A percentile compares a stretch with the other conserved stretches of the same genome.
These are phyloP conservation scores for Scenedesmus sp. DNA, from an alignment of 163 green algal genomes.

Conservation along the genomic window DNA sequence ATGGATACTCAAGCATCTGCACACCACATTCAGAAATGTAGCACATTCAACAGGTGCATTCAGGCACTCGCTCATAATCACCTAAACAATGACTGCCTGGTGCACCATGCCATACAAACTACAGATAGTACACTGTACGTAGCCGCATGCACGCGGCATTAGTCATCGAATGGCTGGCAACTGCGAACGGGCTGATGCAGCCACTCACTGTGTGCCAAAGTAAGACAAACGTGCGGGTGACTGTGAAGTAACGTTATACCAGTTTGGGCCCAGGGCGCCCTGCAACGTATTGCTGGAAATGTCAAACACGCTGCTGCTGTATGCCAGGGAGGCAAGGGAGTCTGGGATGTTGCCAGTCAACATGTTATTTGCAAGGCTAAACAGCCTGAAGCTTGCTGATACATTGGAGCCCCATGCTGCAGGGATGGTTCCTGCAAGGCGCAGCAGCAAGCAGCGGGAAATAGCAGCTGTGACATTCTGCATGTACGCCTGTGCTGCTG, in stretches of 20 bases:
- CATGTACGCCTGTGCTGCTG: no score
- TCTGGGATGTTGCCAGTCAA: slow-evolving; percentile 7
- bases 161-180: no score
- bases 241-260: background rate
- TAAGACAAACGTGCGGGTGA: background rate
- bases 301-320: background rate
- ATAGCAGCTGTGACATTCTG: no score
- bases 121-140: no score
- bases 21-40: no score
- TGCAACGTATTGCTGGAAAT: slow-evolving; percentile 8
- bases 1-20: no score
- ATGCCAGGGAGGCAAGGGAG: background rate
- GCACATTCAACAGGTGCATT: no score
- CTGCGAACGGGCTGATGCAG: background rate
- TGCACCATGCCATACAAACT: no score
- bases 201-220: background rate
- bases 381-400: background rate
- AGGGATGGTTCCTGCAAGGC: background rate
- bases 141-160: no score
- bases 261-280: background rate
- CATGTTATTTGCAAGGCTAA: background rate
- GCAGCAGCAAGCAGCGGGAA: background rate
- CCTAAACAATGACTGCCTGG: no score
- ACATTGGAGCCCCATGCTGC: background rate
- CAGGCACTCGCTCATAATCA: no score